These are phyloP conservation scores for Dictyostelium gargantuum DNA, from an alignment of 208 protist genomes.

Conservation along the genomic window DNA sequence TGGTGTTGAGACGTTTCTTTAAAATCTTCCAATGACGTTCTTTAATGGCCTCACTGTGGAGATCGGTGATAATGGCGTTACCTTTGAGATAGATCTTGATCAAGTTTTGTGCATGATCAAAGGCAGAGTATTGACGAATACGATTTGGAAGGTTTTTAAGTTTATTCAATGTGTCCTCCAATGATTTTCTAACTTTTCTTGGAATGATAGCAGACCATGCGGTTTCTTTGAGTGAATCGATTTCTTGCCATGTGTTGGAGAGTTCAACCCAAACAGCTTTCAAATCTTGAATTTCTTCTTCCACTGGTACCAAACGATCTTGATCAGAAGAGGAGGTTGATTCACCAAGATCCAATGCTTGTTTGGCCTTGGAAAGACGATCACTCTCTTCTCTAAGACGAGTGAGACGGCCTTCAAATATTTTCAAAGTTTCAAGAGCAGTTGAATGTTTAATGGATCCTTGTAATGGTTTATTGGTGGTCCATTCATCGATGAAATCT, in stretches of 20 bases:
- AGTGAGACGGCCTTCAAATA: constrained; percentile 85
- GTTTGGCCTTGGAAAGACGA: constrained; percentile 74
- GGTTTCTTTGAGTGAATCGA: constrained; percentile 90
- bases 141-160: constrained; percentile 80
- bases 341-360: constrained; percentile 74
- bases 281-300: constrained; percentile 90
- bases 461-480: constrained; percentile 74
- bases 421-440: constrained; percentile 84
- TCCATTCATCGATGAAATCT: constrained; percentile 80
- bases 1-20: constrained; percentile 89
- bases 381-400: constrained; percentile 80
- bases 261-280: constrained; percentile 92
- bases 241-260: constrained; percentile 83
- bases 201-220: constrained; percentile 94
- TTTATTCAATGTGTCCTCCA: constrained; percentile 81
- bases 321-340: background rate
- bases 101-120: constrained; percentile 73
- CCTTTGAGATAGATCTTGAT: constrained; percentile 78
- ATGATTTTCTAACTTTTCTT: constrained; percentile 79
- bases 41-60: constrained; percentile 94
- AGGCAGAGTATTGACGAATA: constrained; percentile 86
- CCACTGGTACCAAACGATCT: constrained; percentile 83
- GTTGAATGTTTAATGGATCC: constrained; percentile 73
- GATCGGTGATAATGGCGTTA: constrained; percentile 83
- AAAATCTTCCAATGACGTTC: constrained; percentile 93